Conservation (phyloP, 2,329 filamentous ascomycete species). For the Thielaviopsis ethacetica region DNA sequence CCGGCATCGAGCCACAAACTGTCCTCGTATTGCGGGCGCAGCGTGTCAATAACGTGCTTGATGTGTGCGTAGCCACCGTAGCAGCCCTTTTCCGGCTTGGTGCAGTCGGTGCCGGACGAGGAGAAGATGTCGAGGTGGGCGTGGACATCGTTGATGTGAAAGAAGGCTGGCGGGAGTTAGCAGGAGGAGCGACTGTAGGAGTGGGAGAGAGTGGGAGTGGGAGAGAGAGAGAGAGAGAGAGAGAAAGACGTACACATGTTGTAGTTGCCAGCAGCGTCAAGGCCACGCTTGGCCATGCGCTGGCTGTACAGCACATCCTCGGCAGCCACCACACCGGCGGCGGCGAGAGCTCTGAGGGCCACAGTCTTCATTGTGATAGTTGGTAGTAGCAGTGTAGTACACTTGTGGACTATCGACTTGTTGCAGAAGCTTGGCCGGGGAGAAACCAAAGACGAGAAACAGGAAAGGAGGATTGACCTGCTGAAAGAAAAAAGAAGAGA, state of each 20-base stretch:
- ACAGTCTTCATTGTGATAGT: slow-evolving; percentile 4
- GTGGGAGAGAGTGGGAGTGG: not conserved
- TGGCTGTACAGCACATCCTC: slow-evolving; percentile 34
- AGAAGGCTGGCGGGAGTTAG: slow-evolving; percentile 30
- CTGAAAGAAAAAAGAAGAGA: not conserved
- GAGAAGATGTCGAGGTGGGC: slow-evolving; percentile 49
- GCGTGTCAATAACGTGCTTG: slow-evolving; percentile 41
- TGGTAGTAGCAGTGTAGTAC: too few species aligned
- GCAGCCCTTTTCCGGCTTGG: slow-evolving; percentile 37
- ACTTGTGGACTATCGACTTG: not conserved
- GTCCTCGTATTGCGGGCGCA: slow-evolving; percentile 40
- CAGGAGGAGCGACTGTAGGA: not conserved
- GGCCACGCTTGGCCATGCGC: slow-evolving; percentile 31
- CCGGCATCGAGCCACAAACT: slow-evolving; percentile 48
- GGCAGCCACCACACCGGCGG: slow-evolving; percentile 18
- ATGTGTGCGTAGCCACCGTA: slow-evolving; percentile 49
- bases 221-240: not conserved
- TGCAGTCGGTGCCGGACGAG: slow-evolving; percentile 45
- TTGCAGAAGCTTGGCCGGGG: not conserved
- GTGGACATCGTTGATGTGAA: slow-evolving; percentile 55
- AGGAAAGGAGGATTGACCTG: not conserved
- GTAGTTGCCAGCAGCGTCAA: slow-evolving; percentile 32
- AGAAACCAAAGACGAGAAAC: too few species aligned
- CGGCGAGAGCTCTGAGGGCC: slow-evolving; percentile 12
- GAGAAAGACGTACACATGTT: slow-evolving; percentile 28